Conservation (phyloP, 306 rosid genomes). For the Lagenaria siceraria region DNA sequence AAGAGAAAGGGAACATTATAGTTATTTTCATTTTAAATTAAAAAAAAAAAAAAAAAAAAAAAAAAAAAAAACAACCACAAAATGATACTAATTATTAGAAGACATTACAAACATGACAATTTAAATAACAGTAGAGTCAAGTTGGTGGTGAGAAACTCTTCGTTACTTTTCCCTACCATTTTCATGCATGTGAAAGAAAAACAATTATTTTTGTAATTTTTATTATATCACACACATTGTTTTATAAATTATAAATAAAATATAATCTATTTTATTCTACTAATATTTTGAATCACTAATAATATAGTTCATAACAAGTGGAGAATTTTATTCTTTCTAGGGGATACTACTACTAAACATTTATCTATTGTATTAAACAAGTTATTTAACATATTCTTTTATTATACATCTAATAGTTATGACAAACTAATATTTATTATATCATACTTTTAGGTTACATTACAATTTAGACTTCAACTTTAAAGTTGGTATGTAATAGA, state of each 20-base stretch:
- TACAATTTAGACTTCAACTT: too few relatives aligned
- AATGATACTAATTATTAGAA: background rate
- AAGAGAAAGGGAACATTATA: background rate
- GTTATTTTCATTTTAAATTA: background rate
- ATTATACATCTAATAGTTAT: too few relatives aligned
- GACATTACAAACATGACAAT: background rate
- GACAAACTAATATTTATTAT: too few relatives aligned
- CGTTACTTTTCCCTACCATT: background rate
- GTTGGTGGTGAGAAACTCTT: background rate
- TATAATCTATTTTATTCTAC: too few relatives aligned
- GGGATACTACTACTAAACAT: too few relatives aligned
- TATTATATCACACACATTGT: background rate
- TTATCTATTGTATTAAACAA: too few relatives aligned
- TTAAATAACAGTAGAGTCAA: background rate
- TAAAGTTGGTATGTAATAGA: too few relatives aligned
- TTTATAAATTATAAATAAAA: background rate
- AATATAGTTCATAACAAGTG: too few relatives aligned
- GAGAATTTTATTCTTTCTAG: too few relatives aligned
- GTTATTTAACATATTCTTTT: too few relatives aligned
- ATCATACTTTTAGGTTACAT: too few relatives aligned
- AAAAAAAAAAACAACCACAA: background rate
- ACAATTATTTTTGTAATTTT: background rate
- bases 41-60: background rate
- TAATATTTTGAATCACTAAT: too few relatives aligned
- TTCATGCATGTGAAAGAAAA: background rate